Percentiles rank a stretch among this genome's conserved stretches.
Evolutionary conservation across 169 alveolate genomes (phyloP).

Genomic region (Theileria luwenshuni): DNA sequence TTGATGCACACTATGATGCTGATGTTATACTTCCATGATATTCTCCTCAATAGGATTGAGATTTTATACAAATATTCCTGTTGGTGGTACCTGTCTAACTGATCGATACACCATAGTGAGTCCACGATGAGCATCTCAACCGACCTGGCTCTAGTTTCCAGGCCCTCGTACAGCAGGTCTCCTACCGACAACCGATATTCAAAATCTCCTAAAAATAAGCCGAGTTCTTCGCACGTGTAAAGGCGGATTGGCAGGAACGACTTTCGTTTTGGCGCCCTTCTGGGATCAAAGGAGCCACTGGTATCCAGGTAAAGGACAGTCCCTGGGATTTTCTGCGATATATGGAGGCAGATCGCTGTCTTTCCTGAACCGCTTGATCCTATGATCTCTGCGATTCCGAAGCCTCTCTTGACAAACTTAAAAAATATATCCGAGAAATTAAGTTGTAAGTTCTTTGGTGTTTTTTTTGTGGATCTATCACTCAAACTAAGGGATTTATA

Average conservation of each 20-base stretch:
- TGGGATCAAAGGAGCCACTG: slow-evolving; percentile 38
- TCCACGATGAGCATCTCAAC: slow-evolving; percentile 42
- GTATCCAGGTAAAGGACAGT: slow-evolving; percentile 53
- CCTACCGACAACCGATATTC: slow-evolving; percentile 16
- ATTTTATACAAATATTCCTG: slow-evolving; percentile 26
- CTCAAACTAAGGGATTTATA: background rate
- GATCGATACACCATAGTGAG: slow-evolving; percentile 56
- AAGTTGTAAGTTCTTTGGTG: background rate
- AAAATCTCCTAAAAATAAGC: slow-evolving; percentile 33
- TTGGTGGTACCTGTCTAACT: slow-evolving; percentile 25
- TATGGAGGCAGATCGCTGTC: slow-evolving; percentile 45
- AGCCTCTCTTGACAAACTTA: slow-evolving; percentile 32
- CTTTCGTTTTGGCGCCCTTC: slow-evolving; percentile 4
- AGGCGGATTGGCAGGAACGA: slow-evolving; percentile 43
- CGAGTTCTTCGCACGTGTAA: slow-evolving; percentile 52
- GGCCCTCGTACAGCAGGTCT: slow-evolving; percentile 4
- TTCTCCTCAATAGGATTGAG: slow-evolving; percentile 34
- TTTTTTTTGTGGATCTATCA: background rate
- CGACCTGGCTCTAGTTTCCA: slow-evolving; percentile 34
- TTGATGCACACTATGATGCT: slow-evolving; percentile 52
- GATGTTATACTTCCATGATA: slow-evolving; percentile 45
- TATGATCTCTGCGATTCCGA: slow-evolving; percentile 59
- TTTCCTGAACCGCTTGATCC: slow-evolving; percentile 69
- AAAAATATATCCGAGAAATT: slow-evolving; percentile 6
- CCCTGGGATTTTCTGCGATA: slow-evolving; percentile 27